A percentile compares a stretch with the other conserved stretches of the same genome.
Conservation (phyloP, 208 protist genomes). For the Leishmania aethiopica region DNA sequence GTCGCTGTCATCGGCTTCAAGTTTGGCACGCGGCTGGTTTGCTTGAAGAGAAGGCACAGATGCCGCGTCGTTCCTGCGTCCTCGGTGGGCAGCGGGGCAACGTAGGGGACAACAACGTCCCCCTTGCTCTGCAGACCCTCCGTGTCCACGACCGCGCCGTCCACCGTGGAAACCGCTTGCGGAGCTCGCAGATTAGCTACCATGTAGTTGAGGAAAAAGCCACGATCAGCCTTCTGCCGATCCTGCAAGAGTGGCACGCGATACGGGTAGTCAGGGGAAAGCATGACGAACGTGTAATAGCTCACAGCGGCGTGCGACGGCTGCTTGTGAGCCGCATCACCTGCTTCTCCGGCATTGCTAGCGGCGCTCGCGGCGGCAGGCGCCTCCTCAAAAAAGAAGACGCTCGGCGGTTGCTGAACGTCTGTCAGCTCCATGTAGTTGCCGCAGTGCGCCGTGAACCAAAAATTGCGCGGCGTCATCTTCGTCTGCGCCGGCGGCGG, state of each 20-base stretch:
- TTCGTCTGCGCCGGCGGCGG: conserved; percentile 54
- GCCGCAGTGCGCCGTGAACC: conserved; percentile 90
- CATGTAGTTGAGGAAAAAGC: conserved; percentile 92
- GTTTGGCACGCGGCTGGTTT: conserved; percentile 40
- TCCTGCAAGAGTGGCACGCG: conserved; percentile 60
- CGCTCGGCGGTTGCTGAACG: conserved; percentile 76
- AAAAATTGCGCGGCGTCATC: conserved; percentile 81
- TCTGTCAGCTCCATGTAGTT: conserved; percentile 92
- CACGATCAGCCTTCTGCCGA: conserved; percentile 31
- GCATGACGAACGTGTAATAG: conserved; percentile 84
- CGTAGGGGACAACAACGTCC: conserved; percentile 81
- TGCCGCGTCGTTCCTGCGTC: conserved; percentile 88
- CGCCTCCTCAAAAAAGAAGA: conserved; percentile 71
- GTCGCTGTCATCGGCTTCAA: conserved; percentile 36
- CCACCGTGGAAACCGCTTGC: conserved; percentile 4
- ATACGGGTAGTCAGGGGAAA: conserved; percentile 91
- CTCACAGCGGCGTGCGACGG: neutral
- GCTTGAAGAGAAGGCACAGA: conserved; percentile 84
- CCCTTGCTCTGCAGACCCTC: conserved; percentile 35
- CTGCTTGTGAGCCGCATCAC: neutral
- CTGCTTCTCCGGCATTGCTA: neutral
- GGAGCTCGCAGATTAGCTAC: conserved; percentile 63
- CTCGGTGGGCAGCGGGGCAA: conserved; percentile 88
- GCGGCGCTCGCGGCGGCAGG: neutral
- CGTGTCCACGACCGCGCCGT: conserved; percentile 19